These are phyloP conservation scores for Kodamaea nitidulidarum DNA, from an alignment of 805 yeast species.

Conservation along the genomic window DNA sequence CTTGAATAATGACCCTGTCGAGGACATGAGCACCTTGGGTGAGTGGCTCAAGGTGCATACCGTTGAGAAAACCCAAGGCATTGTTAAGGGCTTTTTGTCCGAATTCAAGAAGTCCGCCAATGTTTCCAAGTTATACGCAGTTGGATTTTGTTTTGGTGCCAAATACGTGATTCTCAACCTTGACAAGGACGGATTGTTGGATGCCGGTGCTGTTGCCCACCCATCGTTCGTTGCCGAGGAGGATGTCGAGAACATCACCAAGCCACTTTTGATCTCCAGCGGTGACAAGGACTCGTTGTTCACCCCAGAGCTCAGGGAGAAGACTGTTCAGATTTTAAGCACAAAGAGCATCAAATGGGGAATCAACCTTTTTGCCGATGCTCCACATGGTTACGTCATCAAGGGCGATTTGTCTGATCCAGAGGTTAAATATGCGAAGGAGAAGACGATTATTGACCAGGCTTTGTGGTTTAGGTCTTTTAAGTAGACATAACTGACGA, in stretches of 20 bases:
- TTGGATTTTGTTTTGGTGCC: slow-evolving; percentile 27
- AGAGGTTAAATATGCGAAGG: slow-evolving; percentile 57
- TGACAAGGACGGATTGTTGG: slow-evolving; percentile 34
- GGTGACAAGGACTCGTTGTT: slow-evolving; percentile 69
- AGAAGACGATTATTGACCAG: slow-evolving; percentile 56
- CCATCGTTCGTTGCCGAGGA: slow-evolving; percentile 70
- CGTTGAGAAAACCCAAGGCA: slow-evolving; percentile 10
- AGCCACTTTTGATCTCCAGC: slow-evolving; percentile 67
- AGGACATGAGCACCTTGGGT: slow-evolving; percentile 1
- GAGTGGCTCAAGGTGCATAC: slow-evolving; percentile 12
- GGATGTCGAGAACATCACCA: slow-evolving; percentile 54
- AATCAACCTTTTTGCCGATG: slow-evolving; percentile 59
- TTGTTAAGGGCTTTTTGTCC: slow-evolving; percentile 11
- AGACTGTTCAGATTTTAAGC: slow-evolving; percentile 56
- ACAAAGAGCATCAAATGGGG: slow-evolving; percentile 51
- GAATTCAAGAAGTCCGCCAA: slow-evolving; percentile 6
- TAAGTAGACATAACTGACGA: not conserved
- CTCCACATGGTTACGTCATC: slow-evolving; percentile 72
- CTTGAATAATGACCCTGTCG: slow-evolving; percentile 22
- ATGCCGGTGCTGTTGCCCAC: slow-evolving; percentile 75
- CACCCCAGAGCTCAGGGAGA: slow-evolving; percentile 57
- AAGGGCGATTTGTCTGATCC: slow-evolving; percentile 67
- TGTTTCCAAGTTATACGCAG: slow-evolving; percentile 11
- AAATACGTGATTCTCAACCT: slow-evolving; percentile 25
- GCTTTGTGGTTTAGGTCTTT: slow-evolving; percentile 4